Conservation (phyloP, 208 protist genomes). For the Leishmania tropica region DNA sequence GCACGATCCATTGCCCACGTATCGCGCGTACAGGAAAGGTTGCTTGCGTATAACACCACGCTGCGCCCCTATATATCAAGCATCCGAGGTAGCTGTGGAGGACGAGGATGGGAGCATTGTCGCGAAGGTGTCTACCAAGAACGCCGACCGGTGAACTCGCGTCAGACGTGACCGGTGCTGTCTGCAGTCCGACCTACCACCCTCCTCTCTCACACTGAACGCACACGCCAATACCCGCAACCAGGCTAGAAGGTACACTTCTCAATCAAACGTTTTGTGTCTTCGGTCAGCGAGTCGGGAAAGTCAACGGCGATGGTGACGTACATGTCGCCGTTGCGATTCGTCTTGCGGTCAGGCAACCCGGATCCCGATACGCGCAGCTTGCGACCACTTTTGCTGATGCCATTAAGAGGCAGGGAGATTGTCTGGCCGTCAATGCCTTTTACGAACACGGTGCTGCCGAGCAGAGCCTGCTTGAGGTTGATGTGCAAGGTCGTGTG, state of each 20-base stretch:
- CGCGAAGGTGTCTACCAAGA: not conserved
- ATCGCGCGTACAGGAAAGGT: not conserved
- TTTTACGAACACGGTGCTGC: slow-evolving; percentile 67
- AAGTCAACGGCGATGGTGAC: slow-evolving; percentile 79
- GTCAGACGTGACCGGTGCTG: not conserved
- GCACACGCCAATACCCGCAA: not conserved
- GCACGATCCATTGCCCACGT: not conserved
- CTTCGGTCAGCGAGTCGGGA: slow-evolving; percentile 73
- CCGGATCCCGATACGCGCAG: slow-evolving; percentile 70
- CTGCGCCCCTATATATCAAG: not conserved
- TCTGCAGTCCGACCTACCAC: not conserved
- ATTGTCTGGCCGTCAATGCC: slow-evolving; percentile 66
- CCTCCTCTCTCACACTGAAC: not conserved
- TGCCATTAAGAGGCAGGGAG: slow-evolving; percentile 64
- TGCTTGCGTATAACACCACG: not conserved
- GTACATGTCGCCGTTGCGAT: slow-evolving; percentile 75
- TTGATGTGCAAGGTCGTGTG: slow-evolving; percentile 79
- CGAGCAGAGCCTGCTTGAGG: slow-evolving; percentile 84
- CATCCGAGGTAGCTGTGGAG: not conserved
- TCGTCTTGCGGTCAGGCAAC: slow-evolving; percentile 79
- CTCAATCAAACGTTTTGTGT: slow-evolving; percentile 78
- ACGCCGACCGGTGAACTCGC: too few relatives aligned
- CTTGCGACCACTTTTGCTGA: slow-evolving; percentile 79
- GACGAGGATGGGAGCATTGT: not conserved
- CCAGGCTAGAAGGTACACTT: slow-evolving; percentile 73